Evolutionary conservation across 2,329 filamentous ascomycete species (phyloP), one percentile per base, ranked within the genome.

Genomic region (Beauveria sp.): DNA sequence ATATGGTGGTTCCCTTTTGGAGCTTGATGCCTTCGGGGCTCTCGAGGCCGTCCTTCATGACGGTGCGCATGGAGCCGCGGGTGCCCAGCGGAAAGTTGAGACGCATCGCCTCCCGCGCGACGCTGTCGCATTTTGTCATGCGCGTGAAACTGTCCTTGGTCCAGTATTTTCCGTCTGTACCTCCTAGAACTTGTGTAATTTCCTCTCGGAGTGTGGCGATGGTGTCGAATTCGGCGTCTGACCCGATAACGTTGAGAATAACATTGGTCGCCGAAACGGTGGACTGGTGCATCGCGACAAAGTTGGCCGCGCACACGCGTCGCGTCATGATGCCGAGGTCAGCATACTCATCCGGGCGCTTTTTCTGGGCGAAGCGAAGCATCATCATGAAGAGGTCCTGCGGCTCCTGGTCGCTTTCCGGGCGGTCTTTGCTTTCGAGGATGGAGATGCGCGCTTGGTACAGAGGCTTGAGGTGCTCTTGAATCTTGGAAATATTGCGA

Each of bases 301-400:
- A 73, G 64, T 76, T 76, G 10, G 69, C 58, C 0, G 69, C 63
- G 24, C 65, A 64, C 8, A 77, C 59, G 10, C 74, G 73, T 14
- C 66, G 66, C 1, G 67, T 67, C 55, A 76, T 72, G 12, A 66
- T 62, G 8, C 69, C 63, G 18, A 70, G 30, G 47, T 68, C 66
- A 9, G 69, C 63, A 2, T 74, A 67, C 63, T 79, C 76, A 0
- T 73, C 56, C 0, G 70, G 73, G 1, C 76, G 70, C 50, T 78
- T 68, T 22, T 70, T 70, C n/a, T 70, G 60, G 1, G 72, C 77
- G 52, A 69, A 77, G 5, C 70, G 68, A 3, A 78, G 62, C 72
- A 79, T 77, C 67, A 75, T 73, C 63, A 78, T 76, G 2, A 79
- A 52, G 20, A 72, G 70, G 44, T 79, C 77, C 14, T 71, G 67